A percentile compares a stretch with the other conserved stretches of the same genome.
These are phyloP conservation scores for Manihot esculenta DNA, from an alignment of 441 rosid genomes.

Conservation along the genomic window DNA sequence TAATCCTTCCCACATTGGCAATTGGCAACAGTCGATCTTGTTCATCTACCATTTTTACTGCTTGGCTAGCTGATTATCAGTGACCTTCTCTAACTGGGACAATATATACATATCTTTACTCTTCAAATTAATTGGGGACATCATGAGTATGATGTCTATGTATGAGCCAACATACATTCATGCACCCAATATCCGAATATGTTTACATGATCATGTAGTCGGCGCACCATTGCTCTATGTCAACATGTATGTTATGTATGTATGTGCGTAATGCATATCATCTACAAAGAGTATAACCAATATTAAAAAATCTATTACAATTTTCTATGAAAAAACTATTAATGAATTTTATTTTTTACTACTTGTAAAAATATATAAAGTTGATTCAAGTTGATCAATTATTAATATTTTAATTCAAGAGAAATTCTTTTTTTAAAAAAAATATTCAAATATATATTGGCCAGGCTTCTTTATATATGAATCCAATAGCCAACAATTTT, in stretches of 20 bases:
- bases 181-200: neutral
- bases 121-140: slow-evolving; percentile 8
- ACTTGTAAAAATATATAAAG: too few relatives aligned
- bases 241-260: neutral
- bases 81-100: neutral
- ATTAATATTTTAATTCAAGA: too few relatives aligned
- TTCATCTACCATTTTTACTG: slow-evolving; percentile 46
- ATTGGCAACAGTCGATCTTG: slow-evolving; percentile 70
- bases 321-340: neutral
- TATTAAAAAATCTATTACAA: neutral
- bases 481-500: neutral
- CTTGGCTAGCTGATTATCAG: neutral
- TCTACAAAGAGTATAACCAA: neutral
- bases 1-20: slow-evolving; percentile 79
- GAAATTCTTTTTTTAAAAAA: too few relatives aligned
- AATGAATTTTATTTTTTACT: neutral
- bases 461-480: neutral
- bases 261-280: neutral
- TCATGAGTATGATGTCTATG: slow-evolving; percentile 4
- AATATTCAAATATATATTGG: neutral
- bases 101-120: slow-evolving; percentile 12
- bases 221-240: too few relatives aligned
- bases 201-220: neutral
- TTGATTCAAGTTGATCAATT: too few relatives aligned
- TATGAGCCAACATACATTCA: slow-evolving; percentile 6